These are phyloP conservation scores for Chaetoceros muelleri DNA, from an alignment of 108 stramenopile genomes.

Conservation along the genomic window DNA sequence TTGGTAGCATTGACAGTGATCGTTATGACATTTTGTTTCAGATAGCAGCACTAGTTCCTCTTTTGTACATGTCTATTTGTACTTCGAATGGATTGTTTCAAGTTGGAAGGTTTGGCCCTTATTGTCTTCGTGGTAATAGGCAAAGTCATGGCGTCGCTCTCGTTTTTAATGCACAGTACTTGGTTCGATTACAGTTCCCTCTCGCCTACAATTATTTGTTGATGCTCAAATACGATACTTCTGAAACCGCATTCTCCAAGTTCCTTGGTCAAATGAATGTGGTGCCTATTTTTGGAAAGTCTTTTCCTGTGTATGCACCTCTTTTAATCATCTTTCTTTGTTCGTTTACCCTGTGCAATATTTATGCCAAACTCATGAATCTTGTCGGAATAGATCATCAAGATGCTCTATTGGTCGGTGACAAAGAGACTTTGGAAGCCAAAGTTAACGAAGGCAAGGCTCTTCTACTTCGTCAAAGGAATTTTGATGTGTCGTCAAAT, in stretches of 20 bases:
- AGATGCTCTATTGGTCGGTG: conserved; percentile 35
- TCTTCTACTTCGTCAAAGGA: conserved; percentile 18
- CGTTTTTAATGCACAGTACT: conserved; percentile 74
- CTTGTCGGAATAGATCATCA: conserved; percentile 45
- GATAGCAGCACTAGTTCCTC: conserved; percentile 32
- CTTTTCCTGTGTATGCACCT: conserved; percentile 43
- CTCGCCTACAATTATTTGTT: conserved; percentile 59
- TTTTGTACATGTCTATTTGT: conserved; percentile 49
- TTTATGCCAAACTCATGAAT: conserved; percentile 32
- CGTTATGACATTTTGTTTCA: conserved; percentile 22
- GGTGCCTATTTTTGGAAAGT: conserved; percentile 49
- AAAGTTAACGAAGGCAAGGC: conserved; percentile 45
- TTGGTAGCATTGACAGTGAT: conserved; percentile 7
- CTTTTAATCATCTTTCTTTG: conserved; percentile 39
- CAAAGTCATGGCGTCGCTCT: conserved; percentile 44
- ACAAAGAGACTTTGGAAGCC: conserved; percentile 28
- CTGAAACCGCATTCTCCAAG: conserved; percentile 23
- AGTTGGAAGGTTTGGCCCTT: conserved; percentile 41
- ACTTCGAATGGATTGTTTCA: conserved; percentile 36
- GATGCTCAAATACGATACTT: conserved; percentile 43
- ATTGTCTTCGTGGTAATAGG: conserved; percentile 26
- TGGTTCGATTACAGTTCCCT: conserved; percentile 57
- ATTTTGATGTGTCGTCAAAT: background rate
- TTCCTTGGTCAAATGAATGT: conserved; percentile 44
- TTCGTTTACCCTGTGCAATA: conserved; percentile 32